Evolutionary conservation across 495 filamentous ascomycete species (phyloP).

Genomic region (Haplographium delicatum): DNA sequence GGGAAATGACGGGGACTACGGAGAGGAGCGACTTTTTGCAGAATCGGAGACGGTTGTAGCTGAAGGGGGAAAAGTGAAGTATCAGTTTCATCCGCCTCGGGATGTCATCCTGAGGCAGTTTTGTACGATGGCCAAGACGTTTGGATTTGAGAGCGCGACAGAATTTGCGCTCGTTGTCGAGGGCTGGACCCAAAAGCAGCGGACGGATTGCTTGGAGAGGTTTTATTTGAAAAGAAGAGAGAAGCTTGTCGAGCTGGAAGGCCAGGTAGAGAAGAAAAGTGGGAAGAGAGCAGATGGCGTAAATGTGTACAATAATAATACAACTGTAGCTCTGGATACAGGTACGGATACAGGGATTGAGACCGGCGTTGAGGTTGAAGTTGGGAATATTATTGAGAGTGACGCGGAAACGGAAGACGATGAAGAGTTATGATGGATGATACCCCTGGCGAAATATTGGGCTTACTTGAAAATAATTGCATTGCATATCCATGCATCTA

Average conservation of each 20-base stretch:
- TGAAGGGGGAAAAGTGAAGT: conserved; percentile 37
- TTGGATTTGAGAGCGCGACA: conserved; percentile 69
- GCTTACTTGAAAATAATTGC: no score
- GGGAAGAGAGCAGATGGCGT: no score
- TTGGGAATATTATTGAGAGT: not conserved
- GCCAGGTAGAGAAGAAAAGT: no score
- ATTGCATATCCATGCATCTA: no score
- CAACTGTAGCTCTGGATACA: not conserved
- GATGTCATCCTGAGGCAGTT: conserved; percentile 80
- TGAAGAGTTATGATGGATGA: conserved; percentile 19
- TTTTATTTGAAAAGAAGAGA: conserved; percentile 62
- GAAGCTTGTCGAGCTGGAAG: conserved; percentile 28
- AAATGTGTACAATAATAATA: conserved; percentile 4
- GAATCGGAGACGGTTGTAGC: conserved; percentile 29
- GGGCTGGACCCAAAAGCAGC: conserved; percentile 82
- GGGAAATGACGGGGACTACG: conserved; percentile 41
- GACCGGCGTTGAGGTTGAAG: not conserved
- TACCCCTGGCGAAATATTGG: no score
- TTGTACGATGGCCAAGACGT: conserved; percentile 77
- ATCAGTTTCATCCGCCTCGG: conserved; percentile 68
- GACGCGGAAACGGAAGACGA: conserved; percentile 19
- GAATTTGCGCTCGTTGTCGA: conserved; percentile 95
- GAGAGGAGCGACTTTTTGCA: conserved; percentile 46
- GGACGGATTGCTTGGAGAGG: conserved; percentile 70
- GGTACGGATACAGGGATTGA: not conserved